Conservation (phyloP, 2,329 filamentous ascomycete genomes). For the Aspergillus terreus region DNA sequence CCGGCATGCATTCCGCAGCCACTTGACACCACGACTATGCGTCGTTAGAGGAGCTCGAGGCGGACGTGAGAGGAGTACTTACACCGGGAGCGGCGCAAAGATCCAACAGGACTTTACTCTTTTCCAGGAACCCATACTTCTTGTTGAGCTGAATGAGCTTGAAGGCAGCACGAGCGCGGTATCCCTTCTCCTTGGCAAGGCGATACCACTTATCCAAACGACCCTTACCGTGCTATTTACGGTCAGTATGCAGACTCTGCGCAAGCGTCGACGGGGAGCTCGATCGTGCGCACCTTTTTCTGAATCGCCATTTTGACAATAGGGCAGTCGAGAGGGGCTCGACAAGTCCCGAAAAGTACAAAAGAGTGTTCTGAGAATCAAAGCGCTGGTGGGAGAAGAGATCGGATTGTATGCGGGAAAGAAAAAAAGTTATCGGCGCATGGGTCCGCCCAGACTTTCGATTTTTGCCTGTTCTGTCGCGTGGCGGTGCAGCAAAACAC, state of each 20-base stretch:
- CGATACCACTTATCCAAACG: constrained; percentile 99
- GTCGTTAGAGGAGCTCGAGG: constrained; percentile 16
- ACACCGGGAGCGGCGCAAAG: constrained; percentile 94
- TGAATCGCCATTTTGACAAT: constrained; percentile 76
- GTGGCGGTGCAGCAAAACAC: constrained; percentile 11
- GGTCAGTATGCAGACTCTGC: constrained; percentile 24
- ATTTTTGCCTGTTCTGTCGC: constrained; percentile 11
- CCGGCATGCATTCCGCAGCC: constrained; percentile 90
- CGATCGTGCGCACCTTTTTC: constrained; percentile 67
- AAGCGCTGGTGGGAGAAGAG: constrained; percentile 19
- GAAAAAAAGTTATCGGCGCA: constrained; percentile 24
- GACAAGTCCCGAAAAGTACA: constrained; percentile 16
- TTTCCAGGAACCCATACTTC: constrained; percentile 97
- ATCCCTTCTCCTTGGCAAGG: constrained; percentile 97
- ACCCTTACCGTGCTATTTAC: constrained; percentile 76
- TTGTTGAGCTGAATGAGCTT: constrained; percentile 98
- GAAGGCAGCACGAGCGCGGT: constrained; percentile 91
- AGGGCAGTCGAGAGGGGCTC: constrained; percentile 22
- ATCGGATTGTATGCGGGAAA: constrained; percentile 6
- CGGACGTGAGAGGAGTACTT: constrained; percentile 34
- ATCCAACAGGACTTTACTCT: constrained; percentile 94
- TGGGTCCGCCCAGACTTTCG: constrained; percentile 10
- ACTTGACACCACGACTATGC: constrained; percentile 89
- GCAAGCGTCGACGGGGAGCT: not conserved
- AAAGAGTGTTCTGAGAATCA: constrained; percentile 2